Evolutionary conservation across 2,329 filamentous ascomycete species (phyloP), one percentile per base, ranked within the genome.

Genomic region (Domatiomyces globalis): DNA sequence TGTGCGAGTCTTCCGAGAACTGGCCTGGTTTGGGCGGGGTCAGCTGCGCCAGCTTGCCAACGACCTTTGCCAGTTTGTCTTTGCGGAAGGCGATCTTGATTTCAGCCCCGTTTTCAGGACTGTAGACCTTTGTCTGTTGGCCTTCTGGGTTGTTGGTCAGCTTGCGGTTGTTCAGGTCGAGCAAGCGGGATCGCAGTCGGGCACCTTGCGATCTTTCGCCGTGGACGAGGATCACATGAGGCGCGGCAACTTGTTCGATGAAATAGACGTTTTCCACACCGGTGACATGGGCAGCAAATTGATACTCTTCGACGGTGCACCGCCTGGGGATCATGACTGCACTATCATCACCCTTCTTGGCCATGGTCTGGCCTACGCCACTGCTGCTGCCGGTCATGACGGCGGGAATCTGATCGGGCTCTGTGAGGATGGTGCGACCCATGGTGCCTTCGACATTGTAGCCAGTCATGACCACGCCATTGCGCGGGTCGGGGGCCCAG

Each of bases 121-220:
- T 94, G 71, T 82, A 96, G 9, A 98, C 87, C 66, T 96, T 95
- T 58, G 87, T 83, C 60, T 94, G 92, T 43, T 80, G 73, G 1
- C 80, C 74, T 64, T 90, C 90, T 57, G 82, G 81, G 45, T 60
- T 58, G 57, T 50, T 59, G n/a, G 55, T 53, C 17, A 57, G 33
- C 44, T 56, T 51, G 42, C 56, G 50, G 25, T 84, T 82, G 63
- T 95, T 95, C 39, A 95, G 77, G n/a, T 87, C 90, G 3, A 96
- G 79, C 1, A 98, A 76, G 64, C 95, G 94, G 2, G 89, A 95
- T 67, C 95, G 95, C 25, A 98, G 73, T 50, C 92, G 83, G 77
- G 92, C 95, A 88, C 96, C 96, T 65, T 96, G 95, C 65, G 95
- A 87, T 62, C 92, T 88, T 65, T 98, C 92, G 51, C 92, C 92